Conservation (phyloP, 129 eudicot species). For the Solidago caesia region DNA sequence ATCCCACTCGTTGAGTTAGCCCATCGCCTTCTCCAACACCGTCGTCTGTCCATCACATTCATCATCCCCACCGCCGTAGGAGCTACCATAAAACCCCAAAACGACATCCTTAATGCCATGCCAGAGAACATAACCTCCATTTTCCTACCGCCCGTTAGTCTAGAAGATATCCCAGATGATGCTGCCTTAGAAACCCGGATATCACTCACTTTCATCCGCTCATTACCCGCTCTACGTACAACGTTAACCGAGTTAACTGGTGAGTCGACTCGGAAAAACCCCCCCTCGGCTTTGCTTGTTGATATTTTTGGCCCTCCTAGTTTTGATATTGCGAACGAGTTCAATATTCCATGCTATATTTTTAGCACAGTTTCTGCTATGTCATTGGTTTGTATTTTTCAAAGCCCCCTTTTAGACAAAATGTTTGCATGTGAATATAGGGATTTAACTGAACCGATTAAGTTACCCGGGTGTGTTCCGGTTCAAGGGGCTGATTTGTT, state of each 20-base stretch:
- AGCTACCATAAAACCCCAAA: slow-evolving; percentile 34
- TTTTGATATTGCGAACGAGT: slow-evolving; percentile 37
- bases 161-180: slow-evolving; percentile 32
- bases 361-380: slow-evolving; percentile 39
- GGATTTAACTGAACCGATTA: slow-evolving; percentile 40
- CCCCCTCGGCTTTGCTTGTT: slow-evolving; percentile 34
- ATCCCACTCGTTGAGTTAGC: slow-evolving; percentile 43
- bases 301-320: slow-evolving; percentile 42
- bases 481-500: slow-evolving; percentile 38
- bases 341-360: slow-evolving; percentile 30
- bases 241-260: slow-evolving; percentile 17
- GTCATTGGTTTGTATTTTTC: slow-evolving; percentile 25
- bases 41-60: slow-evolving; percentile 34
- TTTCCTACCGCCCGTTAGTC: slow-evolving; percentile 39
- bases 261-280: background rate
- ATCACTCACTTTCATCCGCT: slow-evolving; percentile 36
- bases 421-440: slow-evolving; percentile 37
- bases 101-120: slow-evolving; percentile 32
- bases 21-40: slow-evolving; percentile 31
- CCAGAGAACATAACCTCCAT: slow-evolving; percentile 28
- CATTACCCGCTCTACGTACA: slow-evolving; percentile 35
- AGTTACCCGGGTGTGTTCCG: slow-evolving; percentile 43
- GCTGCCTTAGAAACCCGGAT: slow-evolving; percentile 29
- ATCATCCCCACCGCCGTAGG: slow-evolving; percentile 43
- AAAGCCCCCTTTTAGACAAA: slow-evolving; percentile 30